Base-by-base conservation (phyloP, 1,284 basidiomycete species). In the Fomes fomentarius region DNA sequence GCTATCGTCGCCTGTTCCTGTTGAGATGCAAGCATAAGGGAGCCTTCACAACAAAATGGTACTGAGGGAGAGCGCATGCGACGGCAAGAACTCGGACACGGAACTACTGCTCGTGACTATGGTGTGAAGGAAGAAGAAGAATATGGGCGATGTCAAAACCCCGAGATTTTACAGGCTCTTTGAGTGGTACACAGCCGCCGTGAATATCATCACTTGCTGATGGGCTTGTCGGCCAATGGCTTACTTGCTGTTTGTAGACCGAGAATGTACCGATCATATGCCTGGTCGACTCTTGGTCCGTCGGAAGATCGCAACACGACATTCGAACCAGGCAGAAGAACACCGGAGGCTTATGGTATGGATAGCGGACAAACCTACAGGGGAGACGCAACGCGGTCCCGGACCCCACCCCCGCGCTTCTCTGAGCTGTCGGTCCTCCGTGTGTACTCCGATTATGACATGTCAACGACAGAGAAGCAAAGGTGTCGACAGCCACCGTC, bases 1-100 rank as follows among this genome's bases (percentile, higher is more conserved):
- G 50, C 28, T 31, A 52, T 43, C 56, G 24, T 35, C 35, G 47
- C 30, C 25, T 25, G 41, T 55, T 10, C 41, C 44, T 52, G 31
- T 40, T 31, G 25, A 33, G n/a, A 11, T 30, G 47, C 35, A 35
- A 46, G 33, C 17, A 35, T 35, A 39, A 30, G 34, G 31, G 22
- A 26, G 31, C 50, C 37, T 52, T 45, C 22, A 33, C 34, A 35
- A 41, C 48, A 33, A 10, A 47, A 43, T 37, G 14, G 24, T 22
- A 4, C 47, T 26, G 28, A 37, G 30, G n/a, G 30, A 22, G 42
- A 25, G 39, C 42, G 51, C 52, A 30, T 38, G 55, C 34, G n/a
- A 45, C 67, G 67, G 67, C 57, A 62, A 64, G 57, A 65, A 57
- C 54, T 68, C 67, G 67, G 67, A 64, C 45, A 28, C 50, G 47